A percentile compares a stretch with the other conserved stretches of the same genome.
Conservation (phyloP, 1,284 basidiomycete species). For the Leccinum pseudoinsigne region DNA sequence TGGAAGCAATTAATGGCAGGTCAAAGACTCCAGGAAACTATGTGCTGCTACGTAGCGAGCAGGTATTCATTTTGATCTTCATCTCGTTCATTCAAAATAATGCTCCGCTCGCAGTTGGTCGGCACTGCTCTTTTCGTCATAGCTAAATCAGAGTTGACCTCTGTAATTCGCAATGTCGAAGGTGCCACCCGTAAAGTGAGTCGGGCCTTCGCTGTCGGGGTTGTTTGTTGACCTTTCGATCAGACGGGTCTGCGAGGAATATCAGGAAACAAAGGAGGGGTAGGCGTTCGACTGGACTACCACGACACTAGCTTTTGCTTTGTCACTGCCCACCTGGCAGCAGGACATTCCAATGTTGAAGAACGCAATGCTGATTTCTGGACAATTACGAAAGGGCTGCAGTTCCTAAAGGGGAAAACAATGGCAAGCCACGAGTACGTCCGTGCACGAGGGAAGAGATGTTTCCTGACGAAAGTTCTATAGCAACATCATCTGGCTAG, state of each 20-base stretch:
- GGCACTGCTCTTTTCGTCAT: constrained; percentile 91
- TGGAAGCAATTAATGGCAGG: constrained; percentile 74
- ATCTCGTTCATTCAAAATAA: constrained; percentile 1
- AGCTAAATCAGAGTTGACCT: constrained; percentile 75
- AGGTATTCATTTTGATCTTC: constrained; percentile 46
- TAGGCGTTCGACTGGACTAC: constrained; percentile 90
- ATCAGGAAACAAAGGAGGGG: constrained; percentile 97
- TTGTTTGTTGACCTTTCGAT: constrained; percentile 10
- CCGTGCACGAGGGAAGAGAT: not conserved
- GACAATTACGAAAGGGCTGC: constrained; percentile 82
- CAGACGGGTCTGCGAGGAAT: constrained; percentile 96
- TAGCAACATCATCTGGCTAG: constrained; percentile 91
- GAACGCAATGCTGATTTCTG: constrained; percentile 93
- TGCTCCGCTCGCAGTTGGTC: constrained; percentile 65
- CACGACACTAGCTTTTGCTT: constrained; percentile 94
- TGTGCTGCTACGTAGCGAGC: constrained; percentile 88
- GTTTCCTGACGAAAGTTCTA: constrained; percentile 15
- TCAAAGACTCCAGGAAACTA: constrained; percentile 74
- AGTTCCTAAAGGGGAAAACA: constrained; percentile 87
- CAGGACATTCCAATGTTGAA: constrained; percentile 86
- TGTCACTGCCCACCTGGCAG: constrained; percentile 93
- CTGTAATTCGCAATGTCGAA: constrained; percentile 88
- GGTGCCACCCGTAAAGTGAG: constrained; percentile 85
- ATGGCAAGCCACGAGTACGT: constrained; percentile 89
- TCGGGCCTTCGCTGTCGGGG: not conserved